Conservation (phyloP, 495 filamentous ascomycete genomes). For the Penicillium manginii region DNA sequence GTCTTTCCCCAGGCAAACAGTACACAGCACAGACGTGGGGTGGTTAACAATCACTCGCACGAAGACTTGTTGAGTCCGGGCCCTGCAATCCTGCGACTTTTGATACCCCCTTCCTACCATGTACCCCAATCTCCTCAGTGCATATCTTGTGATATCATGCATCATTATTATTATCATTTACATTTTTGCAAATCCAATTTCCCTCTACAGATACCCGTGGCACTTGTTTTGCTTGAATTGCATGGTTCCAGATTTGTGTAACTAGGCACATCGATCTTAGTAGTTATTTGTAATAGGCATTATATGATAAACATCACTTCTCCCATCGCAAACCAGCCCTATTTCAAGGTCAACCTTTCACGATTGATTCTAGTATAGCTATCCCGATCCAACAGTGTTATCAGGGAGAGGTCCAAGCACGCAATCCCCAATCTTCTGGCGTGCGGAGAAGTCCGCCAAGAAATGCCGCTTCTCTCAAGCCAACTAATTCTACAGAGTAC, state of each 20-base stretch:
- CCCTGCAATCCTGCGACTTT: slow-evolving; percentile 33
- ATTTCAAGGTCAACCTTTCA: too few species aligned
- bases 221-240: slow-evolving; percentile 9
- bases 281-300: too few species aligned
- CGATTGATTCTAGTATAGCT: too few species aligned
- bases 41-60: slow-evolving; percentile 23
- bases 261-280: not conserved
- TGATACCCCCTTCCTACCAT: slow-evolving; percentile 43
- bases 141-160: slow-evolving; percentile 19
- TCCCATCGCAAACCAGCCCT: too few species aligned
- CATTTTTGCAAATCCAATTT: slow-evolving; percentile 25
- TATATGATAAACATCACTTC: too few species aligned
- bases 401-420: not conserved
- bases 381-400: not conserved
- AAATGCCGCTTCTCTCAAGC: not conserved
- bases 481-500: not conserved
- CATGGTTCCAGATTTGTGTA: slow-evolving; percentile 13
- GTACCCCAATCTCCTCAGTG: slow-evolving; percentile 15
- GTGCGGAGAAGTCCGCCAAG: not conserved
- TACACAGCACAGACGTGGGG: slow-evolving; percentile 13
- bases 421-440: not conserved
- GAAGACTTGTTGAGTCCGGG: slow-evolving; percentile 21
- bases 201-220: not conserved
- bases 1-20: slow-evolving; percentile 5
- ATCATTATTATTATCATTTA: slow-evolving; percentile 5